A percentile compares a stretch with the other conserved stretches of the same genome.
Evolutionary conservation across 2,329 filamentous ascomycete genomes (phyloP).

Genomic region (Trichoderma sp.): DNA sequence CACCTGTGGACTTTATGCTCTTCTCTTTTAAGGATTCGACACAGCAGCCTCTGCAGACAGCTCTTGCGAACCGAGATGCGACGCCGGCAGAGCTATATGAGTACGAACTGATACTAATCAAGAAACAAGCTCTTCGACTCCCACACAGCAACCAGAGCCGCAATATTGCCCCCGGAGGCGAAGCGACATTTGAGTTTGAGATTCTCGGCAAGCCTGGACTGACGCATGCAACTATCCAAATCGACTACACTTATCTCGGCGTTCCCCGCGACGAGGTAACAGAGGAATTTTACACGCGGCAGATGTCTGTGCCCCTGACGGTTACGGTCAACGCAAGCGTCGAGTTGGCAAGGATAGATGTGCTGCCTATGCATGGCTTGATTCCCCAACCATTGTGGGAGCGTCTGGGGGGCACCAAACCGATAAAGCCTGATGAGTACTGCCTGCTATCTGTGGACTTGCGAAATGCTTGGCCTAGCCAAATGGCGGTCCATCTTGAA

Average conservation of each 20-base stretch:
- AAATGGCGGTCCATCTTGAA: conserved; percentile 64
- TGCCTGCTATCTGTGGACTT: conserved; percentile 81
- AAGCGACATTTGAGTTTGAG: conserved; percentile 74
- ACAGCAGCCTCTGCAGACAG: conserved; percentile 70
- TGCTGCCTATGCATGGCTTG: conserved; percentile 67
- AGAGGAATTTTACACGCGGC: conserved; percentile 77
- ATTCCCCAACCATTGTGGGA: conserved; percentile 62
- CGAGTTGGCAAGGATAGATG: conserved; percentile 75
- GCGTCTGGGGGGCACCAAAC: conserved; percentile 36
- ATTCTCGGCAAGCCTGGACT: conserved; percentile 83
- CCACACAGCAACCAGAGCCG: conserved; percentile 50
- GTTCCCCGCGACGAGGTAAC: conserved; percentile 63
- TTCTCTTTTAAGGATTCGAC: conserved; percentile 91
- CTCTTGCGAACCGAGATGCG: conserved; percentile 72
- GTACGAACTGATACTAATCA: conserved; percentile 74
- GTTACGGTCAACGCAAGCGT: conserved; percentile 91
- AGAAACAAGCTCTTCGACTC: conserved; percentile 64
- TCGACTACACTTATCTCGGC: conserved; percentile 84
- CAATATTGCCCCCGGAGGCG: conserved; percentile 64
- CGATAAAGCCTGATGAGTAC: conserved; percentile 55
- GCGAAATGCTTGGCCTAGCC: conserved; percentile 84
- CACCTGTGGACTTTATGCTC: conserved; percentile 76
- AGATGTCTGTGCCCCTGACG: conserved; percentile 74
- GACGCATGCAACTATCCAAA: conserved; percentile 72
- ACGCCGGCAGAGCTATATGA: conserved; percentile 79